phyloP scores from a whole-genome alignment of 2,329 filamentous ascomycete species.

The Exophiala xenobiotica region DNA sequence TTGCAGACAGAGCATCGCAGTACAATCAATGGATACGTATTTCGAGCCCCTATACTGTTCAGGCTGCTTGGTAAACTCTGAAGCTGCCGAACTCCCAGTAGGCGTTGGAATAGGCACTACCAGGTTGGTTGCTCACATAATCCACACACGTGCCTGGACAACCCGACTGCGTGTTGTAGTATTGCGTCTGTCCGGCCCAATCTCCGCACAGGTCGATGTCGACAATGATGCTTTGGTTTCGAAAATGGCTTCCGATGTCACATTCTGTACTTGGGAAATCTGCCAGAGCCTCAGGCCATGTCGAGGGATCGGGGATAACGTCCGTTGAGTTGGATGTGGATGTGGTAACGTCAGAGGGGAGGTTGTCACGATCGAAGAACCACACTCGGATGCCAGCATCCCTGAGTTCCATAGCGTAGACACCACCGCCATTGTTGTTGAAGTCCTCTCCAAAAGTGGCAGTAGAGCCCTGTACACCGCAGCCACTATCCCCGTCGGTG shows the following conservation, averaged over 20 bases:
- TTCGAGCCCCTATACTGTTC: too few species aligned
- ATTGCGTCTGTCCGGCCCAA: constrained; percentile 43
- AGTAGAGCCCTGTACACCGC: constrained; percentile 41
- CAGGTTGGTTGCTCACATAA: constrained; percentile 66
- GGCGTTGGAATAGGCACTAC: constrained; percentile 61
- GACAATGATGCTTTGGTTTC: constrained; percentile 64
- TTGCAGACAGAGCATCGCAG: too few species aligned
- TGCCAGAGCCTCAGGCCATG: constrained; percentile 47
- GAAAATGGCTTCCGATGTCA: constrained; percentile 59
- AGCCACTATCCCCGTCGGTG: constrained; percentile 36
- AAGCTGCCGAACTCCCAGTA: constrained; percentile 74
- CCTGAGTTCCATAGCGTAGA: constrained; percentile 77
- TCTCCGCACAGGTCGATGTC: constrained; percentile 67
- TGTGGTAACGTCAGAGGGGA: constrained; percentile 46
- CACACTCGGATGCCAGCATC: constrained; percentile 69
- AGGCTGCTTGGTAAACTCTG: constrained; percentile 56
- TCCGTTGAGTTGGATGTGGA: constrained; percentile 28
- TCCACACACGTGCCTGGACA: constrained; percentile 60
- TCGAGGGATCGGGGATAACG: constrained; percentile 44
- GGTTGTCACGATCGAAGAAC: constrained; percentile 48
- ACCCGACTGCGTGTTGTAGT: constrained; percentile 58
- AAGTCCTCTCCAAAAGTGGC: constrained; percentile 52
- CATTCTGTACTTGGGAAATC: constrained; percentile 62
- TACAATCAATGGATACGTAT: too few species aligned
- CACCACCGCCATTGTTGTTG: constrained; percentile 55